Base-by-base conservation (phyloP, 176 grass and related monocot species). In the Microstegium vimineum region DNA sequence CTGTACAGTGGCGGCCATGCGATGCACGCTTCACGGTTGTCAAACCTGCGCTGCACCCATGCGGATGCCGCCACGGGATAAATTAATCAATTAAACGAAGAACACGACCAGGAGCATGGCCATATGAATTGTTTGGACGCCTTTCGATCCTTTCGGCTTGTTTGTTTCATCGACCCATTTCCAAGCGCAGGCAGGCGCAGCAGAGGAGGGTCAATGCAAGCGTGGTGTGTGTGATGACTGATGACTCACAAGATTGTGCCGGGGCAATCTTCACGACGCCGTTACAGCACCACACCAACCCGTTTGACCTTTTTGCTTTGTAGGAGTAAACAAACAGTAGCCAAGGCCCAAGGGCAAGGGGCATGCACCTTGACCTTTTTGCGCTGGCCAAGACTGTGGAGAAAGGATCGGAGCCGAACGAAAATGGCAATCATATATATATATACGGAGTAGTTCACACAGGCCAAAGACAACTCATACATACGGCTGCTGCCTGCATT, bases 221-320 rank as follows among this genome's bases (percentile, higher is more conserved):
- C 46, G 17, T 18, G 46, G 46, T n/a, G n/a, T n/a, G n/a, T n/a
- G n/a, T n/a, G n/a, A n/a, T n/a, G n/a, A n/a, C n/a, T n/a, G n/a
- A n/a, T 18, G 46, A 49, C 46, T 51, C 82, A 13, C 49, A 9
- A 76, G 76, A 34, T 81, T 85, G 82, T n/a, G n/a, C 26, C 60
- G 11, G 62, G 10, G n/a, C 40, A 62, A 65, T 63, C 57, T 41
- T 32, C 10, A 26, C 31, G 34, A 40, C 38, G 72, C 72, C 16
- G 72, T 85, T 72, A 65, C 78, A 35, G 10, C 87, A 77, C 87
- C 10, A 60, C n/a, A 60, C 72, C 11, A 86, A 72, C 26, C 65
- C 26, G 10, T 54, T 82, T 86, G 82, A 89, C 87, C 71, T n/a
- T 10, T 11, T 54, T n/a, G 51, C 51, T 54, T 10, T 73, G 27